Percentiles rank a stretch among this genome's conserved stretches.
Conservation (phyloP, 176 grass and related monocot species). For the Bolboschoenus planiculmis region DNA sequence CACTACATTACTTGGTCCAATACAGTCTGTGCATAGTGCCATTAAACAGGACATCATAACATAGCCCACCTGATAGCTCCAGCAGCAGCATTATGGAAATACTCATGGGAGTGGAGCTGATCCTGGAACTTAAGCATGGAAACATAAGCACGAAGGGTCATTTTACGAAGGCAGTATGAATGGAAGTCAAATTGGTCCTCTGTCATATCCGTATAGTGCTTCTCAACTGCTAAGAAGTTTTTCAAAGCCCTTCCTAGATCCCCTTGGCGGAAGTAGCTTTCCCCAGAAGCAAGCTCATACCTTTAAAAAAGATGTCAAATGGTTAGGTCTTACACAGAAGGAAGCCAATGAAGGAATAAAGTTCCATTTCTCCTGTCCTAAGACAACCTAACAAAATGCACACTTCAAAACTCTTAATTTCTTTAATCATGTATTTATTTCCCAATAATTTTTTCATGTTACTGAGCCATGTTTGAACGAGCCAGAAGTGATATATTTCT, state of each 20-base stretch:
- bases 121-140: constrained; percentile 99
- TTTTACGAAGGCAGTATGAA: constrained; percentile 98
- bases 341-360: background rate
- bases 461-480: background rate
- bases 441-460: background rate
- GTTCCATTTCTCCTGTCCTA: background rate
- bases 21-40: background rate
- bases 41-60: background rate
- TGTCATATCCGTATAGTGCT: constrained; percentile 89
- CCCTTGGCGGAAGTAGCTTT: constrained; percentile 91
- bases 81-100: constrained; percentile 92
- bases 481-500: background rate
- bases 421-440: background rate
- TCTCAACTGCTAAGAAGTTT: constrained; percentile 95
- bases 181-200: constrained; percentile 99
- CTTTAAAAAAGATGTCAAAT: constrained; percentile 36
- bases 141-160: constrained; percentile 89
- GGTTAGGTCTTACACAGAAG: constrained; percentile 13
- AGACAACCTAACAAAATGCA: background rate
- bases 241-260: constrained; percentile 90
- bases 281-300: constrained; percentile 97
- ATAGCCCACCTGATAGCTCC: constrained; percentile 74
- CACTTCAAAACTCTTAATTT: background rate
- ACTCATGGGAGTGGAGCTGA: constrained; percentile 92
- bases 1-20: background rate